A percentile compares a stretch with the other conserved stretches of the same genome.
Evolutionary conservation across 108 stramenopile genomes (phyloP).

Genomic region (Tribonema minus): DNA sequence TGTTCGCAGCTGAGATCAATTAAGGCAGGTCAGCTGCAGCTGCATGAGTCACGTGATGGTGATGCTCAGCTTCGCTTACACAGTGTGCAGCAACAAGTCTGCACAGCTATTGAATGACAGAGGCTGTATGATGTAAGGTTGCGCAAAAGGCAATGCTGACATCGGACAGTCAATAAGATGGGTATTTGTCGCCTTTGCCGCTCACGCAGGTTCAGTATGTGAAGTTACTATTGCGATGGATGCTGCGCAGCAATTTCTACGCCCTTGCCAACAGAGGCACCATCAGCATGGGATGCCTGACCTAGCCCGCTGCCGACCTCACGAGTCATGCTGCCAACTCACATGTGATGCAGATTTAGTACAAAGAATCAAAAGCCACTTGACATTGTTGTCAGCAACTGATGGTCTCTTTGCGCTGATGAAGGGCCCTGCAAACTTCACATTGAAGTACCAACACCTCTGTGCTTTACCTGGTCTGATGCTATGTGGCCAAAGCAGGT

Average conservation of each 20-base stretch:
- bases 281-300: too few species aligned
- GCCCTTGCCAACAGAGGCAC: too few species aligned
- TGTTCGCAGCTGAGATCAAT: background rate
- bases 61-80: background rate
- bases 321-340: background rate
- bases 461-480: constrained; percentile 43
- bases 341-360: background rate
- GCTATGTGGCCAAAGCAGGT: constrained; percentile 60
- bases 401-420: background rate
- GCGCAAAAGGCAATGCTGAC: too few species aligned
- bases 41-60: background rate
- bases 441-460: background rate
- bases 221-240: too few species aligned
- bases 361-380: background rate
- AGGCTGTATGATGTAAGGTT: too few species aligned
- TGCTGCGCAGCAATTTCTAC: too few species aligned
- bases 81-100: background rate
- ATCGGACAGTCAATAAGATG: too few species aligned
- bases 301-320: too few species aligned
- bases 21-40: background rate
- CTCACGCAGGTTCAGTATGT: too few species aligned
- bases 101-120: too few species aligned
- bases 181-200: too few species aligned
- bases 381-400: background rate
- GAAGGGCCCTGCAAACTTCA: background rate